Base-by-base conservation (phyloP, 768 basidiomycete species). In the Podaxis sp. region DNA sequence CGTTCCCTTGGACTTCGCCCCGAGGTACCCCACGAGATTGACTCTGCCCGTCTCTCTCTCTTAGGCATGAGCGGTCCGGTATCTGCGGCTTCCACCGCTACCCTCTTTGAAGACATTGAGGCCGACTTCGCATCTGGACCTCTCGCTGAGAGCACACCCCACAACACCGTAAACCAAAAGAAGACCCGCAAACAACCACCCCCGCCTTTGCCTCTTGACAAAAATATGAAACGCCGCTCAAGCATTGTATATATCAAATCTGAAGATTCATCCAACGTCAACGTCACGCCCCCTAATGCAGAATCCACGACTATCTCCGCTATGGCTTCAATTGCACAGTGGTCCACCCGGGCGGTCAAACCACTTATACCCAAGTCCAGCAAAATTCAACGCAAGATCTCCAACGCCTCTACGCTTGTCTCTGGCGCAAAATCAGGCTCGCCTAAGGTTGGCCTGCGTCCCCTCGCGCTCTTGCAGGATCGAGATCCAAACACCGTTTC, bases 221-320 rank as follows among this genome's bases (percentile, higher is more conserved):
- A 38, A 25, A 72, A 61, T 65, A 67, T 55, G 79, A 80, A 55
- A 61, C 24, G 46, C 66, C 83, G 83, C 68, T 85, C 88, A 59
- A 86, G 84, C 67, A 85, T 89, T 73, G 75, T 82, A 63, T 87
- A 89, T 74, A 83, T 87, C 68, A 85, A 80, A 75, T 85, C 87
- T 56, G 82, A 84, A 65, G 77, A 84, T 69, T 57, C 43, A 8
- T 17, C 68, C 76, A 60, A 70, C 56, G 59, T 70, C 6, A 60
- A 68, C 36, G 68, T 67, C 65, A 66, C 67, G 46, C 56, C 63
- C 7, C 40, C 65, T 9, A 59, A 63, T 49, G 68, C 70, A 55
- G 59, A 68, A 55, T 57, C 68, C 50, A 65, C 69, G 25, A 55
- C 73, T 22, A 71, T 74, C 17, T 77, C 78, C 8, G 59, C 78